Evolutionary conservation across 352 stramenopile genomes (phyloP), one percentile per base, ranked within the genome.

Genomic region (Elongisporangium prolatum): DNA sequence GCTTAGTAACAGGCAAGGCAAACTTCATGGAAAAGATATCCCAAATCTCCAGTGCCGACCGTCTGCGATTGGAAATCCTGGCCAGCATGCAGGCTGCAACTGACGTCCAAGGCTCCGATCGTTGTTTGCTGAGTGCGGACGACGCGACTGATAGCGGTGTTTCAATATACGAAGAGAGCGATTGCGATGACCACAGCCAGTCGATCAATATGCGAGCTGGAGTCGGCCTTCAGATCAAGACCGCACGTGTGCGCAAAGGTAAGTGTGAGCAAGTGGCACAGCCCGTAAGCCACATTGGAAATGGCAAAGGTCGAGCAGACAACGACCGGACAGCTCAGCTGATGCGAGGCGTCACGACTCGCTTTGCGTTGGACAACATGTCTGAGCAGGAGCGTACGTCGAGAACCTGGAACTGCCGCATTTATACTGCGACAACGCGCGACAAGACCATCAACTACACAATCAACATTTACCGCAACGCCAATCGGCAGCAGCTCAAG

Each of bases 401-500:
- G 8, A 1, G 28, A 40, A 9, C 28, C 5, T 14, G 9, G 50
- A 69, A 81, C 20, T 68, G 69, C 3, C 68, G 74, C 22, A 67
- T 89, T 28, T 89, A 87, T 57, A 67, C 81, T 58, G 79, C 74
- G 2, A 50, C 75, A 13, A 74, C 68, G 2, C 50, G 48, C 48
- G 60, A 76, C 48, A 63, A 49, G 9, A 48, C 60, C n/a, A 67
- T 60, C 6, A 59, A 68, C 20, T 84, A 85, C 54, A 74, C 77
- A 24, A 59, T 75, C 38, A 79, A 77, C 5, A 75, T 80, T 49
- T 67, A 86, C 68, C 75, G 70, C 58, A 80, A 90, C 59, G 75
- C 61, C 37, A 59, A 91, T 53, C 75, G 73, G 21, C 71, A 79
- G 17, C 77, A 86, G 50, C 66, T 89, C 40, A 83, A 88, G 60